Percentiles rank a stretch among this genome's conserved stretches.
phyloP scores from a whole-genome alignment of 441 rosid species.

The Pelargonium cotyledonis region DNA sequence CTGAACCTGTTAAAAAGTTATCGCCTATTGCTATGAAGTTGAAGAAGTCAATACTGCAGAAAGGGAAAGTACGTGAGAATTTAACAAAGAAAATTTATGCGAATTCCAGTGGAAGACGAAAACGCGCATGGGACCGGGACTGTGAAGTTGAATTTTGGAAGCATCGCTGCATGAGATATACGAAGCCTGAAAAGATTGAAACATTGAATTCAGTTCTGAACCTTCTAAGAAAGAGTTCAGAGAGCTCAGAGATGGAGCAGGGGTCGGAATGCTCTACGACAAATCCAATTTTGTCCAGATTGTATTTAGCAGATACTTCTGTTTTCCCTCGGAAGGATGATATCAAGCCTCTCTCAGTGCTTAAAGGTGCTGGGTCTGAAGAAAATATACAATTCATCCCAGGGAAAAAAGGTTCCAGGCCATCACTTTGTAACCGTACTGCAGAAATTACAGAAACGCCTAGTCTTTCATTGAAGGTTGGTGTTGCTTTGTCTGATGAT shows the following conservation, averaged over 20 bases:
- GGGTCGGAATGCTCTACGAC: slow-evolving; percentile 40
- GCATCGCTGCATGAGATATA: slow-evolving; percentile 70
- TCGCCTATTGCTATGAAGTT: slow-evolving; percentile 62
- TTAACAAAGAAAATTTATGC: slow-evolving; percentile 92
- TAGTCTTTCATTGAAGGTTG: slow-evolving; percentile 34
- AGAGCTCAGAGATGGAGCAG: slow-evolving; percentile 32
- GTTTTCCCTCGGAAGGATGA: slow-evolving; percentile 87
- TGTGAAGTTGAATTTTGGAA: slow-evolving; percentile 99
- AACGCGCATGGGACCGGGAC: slow-evolving; percentile 90
- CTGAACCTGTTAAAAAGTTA: slow-evolving; percentile 45
- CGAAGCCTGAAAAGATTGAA: slow-evolving; percentile 87
- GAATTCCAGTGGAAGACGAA: slow-evolving; percentile 77
- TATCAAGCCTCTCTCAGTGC: slow-evolving; percentile 69
- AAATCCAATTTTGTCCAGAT: slow-evolving; percentile 81
- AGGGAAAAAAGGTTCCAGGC: slow-evolving; percentile 26
- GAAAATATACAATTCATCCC: slow-evolving; percentile 29
- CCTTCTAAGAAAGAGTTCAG: slow-evolving; percentile 57
- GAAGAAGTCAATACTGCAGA: slow-evolving; percentile 80
- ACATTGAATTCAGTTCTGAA: slow-evolving; percentile 86
- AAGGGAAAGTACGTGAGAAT: slow-evolving; percentile 95
- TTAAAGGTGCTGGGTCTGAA: slow-evolving; percentile 38
- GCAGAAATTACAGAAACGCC: slow-evolving; percentile 32
- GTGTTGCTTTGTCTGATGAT: slow-evolving; percentile 26
- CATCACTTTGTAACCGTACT: slow-evolving; percentile 28
- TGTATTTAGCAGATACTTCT: slow-evolving; percentile 94